These are phyloP conservation scores for Albophoma yamanashiensis DNA, from an alignment of 2,329 filamentous ascomycete species.

Conservation along the genomic window DNA sequence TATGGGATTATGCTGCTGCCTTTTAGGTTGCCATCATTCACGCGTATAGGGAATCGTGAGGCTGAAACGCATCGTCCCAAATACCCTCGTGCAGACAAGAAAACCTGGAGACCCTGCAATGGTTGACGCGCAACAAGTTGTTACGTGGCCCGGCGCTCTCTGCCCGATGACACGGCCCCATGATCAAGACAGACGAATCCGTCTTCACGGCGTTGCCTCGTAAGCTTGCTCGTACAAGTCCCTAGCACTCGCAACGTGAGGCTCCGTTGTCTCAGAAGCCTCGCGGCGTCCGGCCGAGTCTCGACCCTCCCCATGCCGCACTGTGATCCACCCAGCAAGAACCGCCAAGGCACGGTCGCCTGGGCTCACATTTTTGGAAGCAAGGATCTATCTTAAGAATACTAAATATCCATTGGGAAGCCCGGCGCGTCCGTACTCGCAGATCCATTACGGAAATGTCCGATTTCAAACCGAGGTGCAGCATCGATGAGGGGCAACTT, in stretches of 20 bases:
- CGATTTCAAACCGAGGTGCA: background rate
- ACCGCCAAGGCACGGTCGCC: background rate
- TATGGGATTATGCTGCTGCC: background rate
- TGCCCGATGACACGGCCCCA: background rate
- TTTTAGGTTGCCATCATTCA: background rate
- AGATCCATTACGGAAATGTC: background rate
- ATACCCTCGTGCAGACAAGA: background rate
- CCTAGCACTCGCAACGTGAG: background rate
- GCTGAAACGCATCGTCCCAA: background rate
- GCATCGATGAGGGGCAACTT: background rate
- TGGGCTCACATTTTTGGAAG: background rate
- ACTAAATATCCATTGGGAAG: background rate
- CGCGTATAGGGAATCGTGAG: background rate
- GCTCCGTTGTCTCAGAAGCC: background rate
- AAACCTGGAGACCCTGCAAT: background rate
- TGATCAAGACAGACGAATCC: background rate
- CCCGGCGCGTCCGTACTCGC: background rate
- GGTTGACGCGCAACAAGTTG: background rate
- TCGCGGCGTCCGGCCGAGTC: background rate
- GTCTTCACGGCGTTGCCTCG: background rate
- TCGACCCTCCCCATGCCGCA: background rate
- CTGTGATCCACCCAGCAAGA: background rate
- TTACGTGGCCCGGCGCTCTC: background rate
- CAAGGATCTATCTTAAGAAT: background rate
- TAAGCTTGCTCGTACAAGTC: background rate